Evolutionary conservation across 148 eudicot species (phyloP).

Genomic region (Silene uniflora): DNA sequence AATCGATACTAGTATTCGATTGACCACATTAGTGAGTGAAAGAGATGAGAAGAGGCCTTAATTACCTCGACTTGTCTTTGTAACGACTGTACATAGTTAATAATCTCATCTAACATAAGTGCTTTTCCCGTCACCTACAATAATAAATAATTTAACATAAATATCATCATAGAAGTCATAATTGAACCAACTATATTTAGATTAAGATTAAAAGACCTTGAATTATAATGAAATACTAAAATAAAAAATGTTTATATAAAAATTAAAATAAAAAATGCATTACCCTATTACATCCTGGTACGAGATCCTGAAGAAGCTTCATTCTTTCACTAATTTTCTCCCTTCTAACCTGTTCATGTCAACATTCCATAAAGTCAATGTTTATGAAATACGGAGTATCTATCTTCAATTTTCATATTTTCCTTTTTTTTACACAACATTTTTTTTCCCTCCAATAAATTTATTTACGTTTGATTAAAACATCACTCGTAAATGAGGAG

Average conservation of each 20-base stretch:
- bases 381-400: background rate
- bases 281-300: slow-evolving; percentile 94
- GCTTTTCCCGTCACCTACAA: slow-evolving; percentile 93
- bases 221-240: background rate
- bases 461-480: too few relatives aligned
- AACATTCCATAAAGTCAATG: slow-evolving; percentile 7
- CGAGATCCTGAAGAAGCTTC: slow-evolving; percentile 96
- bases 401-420: background rate
- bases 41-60: background rate
- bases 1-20: too few relatives aligned
- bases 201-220: background rate
- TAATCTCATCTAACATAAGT: slow-evolving; percentile 90
- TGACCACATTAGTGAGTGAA: background rate
- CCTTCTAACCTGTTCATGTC: slow-evolving; percentile 61
- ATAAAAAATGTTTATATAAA: background rate
- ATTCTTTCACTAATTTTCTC: slow-evolving; percentile 94
- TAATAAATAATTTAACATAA: background rate
- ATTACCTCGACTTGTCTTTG: slow-evolving; percentile 94
- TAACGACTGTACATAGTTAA: slow-evolving; percentile 88
- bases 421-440: too few relatives aligned
- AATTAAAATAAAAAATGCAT: background rate
- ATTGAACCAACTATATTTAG: background rate
- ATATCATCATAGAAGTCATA: background rate
- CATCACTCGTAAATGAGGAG: too few relatives aligned
- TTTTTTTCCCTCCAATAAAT: too few relatives aligned